A percentile compares a stretch with the other conserved stretches of the same genome.
Conservation (phyloP, 2,329 filamentous ascomycete genomes). For the Sporothrix sp. region DNA sequence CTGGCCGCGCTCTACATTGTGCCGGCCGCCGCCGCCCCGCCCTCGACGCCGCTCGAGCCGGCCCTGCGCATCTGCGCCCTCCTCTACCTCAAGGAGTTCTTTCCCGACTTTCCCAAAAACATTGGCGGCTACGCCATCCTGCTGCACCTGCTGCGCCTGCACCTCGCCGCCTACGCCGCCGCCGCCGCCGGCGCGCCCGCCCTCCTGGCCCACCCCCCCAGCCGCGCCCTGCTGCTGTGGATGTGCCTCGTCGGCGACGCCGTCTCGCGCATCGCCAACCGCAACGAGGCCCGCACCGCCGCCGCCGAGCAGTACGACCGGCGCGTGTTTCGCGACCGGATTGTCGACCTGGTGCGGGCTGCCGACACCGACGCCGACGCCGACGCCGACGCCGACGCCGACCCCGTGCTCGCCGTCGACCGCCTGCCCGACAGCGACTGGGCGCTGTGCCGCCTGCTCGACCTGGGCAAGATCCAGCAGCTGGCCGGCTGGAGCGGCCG, state of each 20-base stretch:
- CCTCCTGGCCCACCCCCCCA: constrained; percentile 2
- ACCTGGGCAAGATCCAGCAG: constrained; percentile 16
- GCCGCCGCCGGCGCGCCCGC: no score
- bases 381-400: constrained; percentile 17
- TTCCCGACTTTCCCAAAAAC: constrained; percentile 26
- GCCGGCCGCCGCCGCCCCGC: background rate
- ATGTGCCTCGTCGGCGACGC: constrained; percentile 23
- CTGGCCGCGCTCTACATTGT: constrained; percentile 15
- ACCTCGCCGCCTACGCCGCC: no score
- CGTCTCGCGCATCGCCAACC: constrained; percentile 21
- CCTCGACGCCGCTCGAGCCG: constrained; percentile 20
- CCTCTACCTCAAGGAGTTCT: constrained; percentile 25
- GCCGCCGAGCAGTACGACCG: constrained; percentile 20
- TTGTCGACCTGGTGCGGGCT: constrained; percentile 17
- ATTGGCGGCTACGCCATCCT: constrained; percentile 25
- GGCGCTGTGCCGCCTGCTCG: constrained; percentile 18
- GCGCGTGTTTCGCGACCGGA: constrained; percentile 20
- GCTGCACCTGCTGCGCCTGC: constrained; percentile 21
- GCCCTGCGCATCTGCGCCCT: constrained; percentile 24
- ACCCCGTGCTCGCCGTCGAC: background rate
- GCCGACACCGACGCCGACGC: background rate
- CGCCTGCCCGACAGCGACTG: constrained; percentile 19
- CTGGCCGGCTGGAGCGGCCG: constrained; percentile 11
- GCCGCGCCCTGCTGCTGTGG: constrained; percentile 22
- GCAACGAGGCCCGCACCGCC: constrained; percentile 19